Percentiles rank a stretch among this genome's conserved stretches.
Conservation (phyloP, 306 rosid species). For the Parietaria judaica region DNA sequence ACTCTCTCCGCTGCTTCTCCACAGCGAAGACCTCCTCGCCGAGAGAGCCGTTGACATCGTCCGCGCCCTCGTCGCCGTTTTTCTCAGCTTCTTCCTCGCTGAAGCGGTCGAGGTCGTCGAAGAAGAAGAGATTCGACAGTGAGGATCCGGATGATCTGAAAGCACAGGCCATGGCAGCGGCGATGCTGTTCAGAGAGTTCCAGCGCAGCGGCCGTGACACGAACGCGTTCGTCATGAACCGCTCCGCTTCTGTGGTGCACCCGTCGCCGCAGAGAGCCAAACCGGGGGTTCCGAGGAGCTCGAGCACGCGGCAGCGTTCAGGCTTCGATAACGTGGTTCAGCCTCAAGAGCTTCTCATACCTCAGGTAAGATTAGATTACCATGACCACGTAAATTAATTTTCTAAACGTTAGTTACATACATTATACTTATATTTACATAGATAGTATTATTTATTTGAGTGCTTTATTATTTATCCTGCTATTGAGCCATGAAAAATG, state of each 20-base stretch:
- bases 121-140: slow-evolving; percentile 4
- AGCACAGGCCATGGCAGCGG: slow-evolving; percentile 25
- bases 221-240: slow-evolving; percentile 2
- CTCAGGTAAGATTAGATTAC: slow-evolving; percentile 4
- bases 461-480: too few species aligned
- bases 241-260: slow-evolving; percentile 25
- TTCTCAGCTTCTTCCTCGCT: neutral
- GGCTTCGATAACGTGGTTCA: slow-evolving; percentile 15
- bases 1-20: slow-evolving; percentile 20
- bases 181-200: slow-evolving; percentile 19
- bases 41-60: slow-evolving; percentile 6
- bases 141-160: slow-evolving; percentile 10
- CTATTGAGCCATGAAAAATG: too few species aligned
- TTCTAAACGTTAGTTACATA: too few species aligned
- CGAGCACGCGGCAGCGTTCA: slow-evolving; percentile 18
- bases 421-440: too few species aligned
- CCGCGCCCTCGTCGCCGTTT: neutral
- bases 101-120: neutral
- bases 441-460: too few species aligned
- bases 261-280: slow-evolving; percentile 4
- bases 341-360: slow-evolving; percentile 17
- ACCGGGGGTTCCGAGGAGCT: slow-evolving; percentile 13
- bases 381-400: too few species aligned
- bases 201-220: slow-evolving; percentile 6
- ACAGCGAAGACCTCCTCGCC: neutral